Conservation (phyloP, 352 stramenopile genomes). For the Aphanomyces cochlioides region DNA sequence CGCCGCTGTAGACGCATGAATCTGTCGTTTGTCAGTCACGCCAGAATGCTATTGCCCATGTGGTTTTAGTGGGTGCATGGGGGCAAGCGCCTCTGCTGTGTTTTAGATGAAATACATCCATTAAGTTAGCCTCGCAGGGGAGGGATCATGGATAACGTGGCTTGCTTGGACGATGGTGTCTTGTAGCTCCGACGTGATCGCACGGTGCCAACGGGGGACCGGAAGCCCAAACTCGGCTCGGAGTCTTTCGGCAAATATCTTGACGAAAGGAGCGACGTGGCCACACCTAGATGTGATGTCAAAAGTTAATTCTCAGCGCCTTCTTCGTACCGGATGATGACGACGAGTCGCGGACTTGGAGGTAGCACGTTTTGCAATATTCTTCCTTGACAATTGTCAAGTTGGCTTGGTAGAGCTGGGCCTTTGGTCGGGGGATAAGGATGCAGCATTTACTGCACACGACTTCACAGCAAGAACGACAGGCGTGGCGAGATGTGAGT, state of each 20-base stretch:
- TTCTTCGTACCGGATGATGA: not conserved
- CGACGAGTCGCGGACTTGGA: not conserved
- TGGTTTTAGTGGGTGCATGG: no score
- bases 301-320: not conserved
- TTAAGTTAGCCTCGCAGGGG: slow-evolving; percentile 3
- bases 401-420: slow-evolving; percentile 7
- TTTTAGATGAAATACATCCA: not conserved
- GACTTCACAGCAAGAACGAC: slow-evolving; percentile 4
- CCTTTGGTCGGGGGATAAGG: slow-evolving; percentile 6
- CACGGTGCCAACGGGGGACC: not conserved
- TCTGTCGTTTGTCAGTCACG: no score
- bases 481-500: not conserved
- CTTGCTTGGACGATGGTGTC: slow-evolving; percentile 1
- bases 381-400: slow-evolving; percentile 13
- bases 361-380: slow-evolving; percentile 19
- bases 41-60: no score
- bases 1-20: no score
- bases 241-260: not conserved
- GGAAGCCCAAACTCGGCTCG: not conserved
- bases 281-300: slow-evolving; percentile 1
- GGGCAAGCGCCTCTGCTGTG: no score
- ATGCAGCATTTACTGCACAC: slow-evolving; percentile 9
- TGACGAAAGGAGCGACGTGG: not conserved
- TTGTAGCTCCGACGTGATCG: not conserved
- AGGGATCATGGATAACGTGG: slow-evolving; percentile 14